A percentile compares a stretch with the other conserved stretches of the same genome.
Conservation (phyloP, 352 stramenopile species). For the Phytophthora pseudosyringae region DNA sequence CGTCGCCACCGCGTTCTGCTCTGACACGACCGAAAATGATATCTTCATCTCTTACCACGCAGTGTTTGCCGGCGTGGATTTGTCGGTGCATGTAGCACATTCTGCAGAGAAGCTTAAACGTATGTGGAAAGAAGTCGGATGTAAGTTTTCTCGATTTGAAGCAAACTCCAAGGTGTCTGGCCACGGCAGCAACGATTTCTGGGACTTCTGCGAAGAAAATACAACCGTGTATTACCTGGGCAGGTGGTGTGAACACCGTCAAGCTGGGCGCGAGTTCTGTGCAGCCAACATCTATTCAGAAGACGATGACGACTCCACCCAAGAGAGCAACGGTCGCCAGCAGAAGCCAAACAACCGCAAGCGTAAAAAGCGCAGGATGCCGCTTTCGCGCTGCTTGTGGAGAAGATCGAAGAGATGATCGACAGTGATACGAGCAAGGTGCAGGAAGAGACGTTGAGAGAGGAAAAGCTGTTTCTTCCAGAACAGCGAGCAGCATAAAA, state of each 20-base stretch:
- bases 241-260: constrained; percentile 8
- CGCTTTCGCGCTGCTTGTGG: not conserved
- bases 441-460: not conserved
- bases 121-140: constrained; percentile 10
- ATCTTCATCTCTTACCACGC: constrained; percentile 5
- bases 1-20: not conserved
- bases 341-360: not conserved
- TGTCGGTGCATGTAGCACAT: not conserved
- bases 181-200: constrained; percentile 2
- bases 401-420: not conserved
- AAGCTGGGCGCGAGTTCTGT: constrained; percentile 13
- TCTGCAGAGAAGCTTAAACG: constrained; percentile 4
- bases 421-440: not conserved
- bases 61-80: constrained; percentile 1
- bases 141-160: constrained; percentile 11
- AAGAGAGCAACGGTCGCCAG: not conserved
- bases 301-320: constrained; percentile 3
- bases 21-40: constrained; percentile 1
- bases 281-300: not conserved
- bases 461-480: not conserved
- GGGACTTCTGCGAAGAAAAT: constrained; percentile 6
- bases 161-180: constrained; percentile 8
- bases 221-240: constrained; percentile 13
- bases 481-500: not conserved
- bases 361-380: not conserved